Evolutionary conservation across 441 rosid genomes (phyloP), one percentile per base, ranked within the genome.

Genomic region (Theobroma grandiflorum): DNA sequence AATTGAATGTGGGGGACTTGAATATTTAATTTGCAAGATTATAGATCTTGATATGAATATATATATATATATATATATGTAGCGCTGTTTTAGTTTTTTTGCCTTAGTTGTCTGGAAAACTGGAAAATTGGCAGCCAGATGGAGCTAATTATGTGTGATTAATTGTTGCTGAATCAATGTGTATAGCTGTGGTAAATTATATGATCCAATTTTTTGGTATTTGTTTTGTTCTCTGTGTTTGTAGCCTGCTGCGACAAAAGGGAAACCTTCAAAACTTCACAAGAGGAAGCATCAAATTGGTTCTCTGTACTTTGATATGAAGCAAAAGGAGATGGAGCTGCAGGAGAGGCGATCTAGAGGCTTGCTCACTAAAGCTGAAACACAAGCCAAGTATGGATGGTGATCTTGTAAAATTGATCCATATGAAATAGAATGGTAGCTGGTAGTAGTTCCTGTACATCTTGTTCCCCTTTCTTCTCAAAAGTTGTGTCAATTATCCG

Each of bases 271-370:
- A 1, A 96, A 96, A 80, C 94, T 96, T 78, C 99, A 95, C 87
- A 95, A 95, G 91, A 92, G 99, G 89, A 96, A 96, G 91, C 99
- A 96, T 91, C 99, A 96, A 78, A 96, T 96, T 53, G 91, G 97
- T 22, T 82, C 99, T 7, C 82, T 96, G 58, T 91, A 69, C 85
- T 86, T 62, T 65, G 98, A 96, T 80, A 92, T 95, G 97, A 95
- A 80, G 89, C 98, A 95, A 84, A 95, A 93, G 76, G 98, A 95
- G 91, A 81, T 76, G 79, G 98, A 95, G 81, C 85, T 94, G 68
- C 26, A 91, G 16, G 99, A 96, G 86, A 88, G 98, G 77, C 97
- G 98, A 11, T 79, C 99, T 7, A 91, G 82, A 80, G 99, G 98
- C 35, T 82, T 92, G 78, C 94, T 90, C 66, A 93, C 98, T 2